Evolutionary conservation across 106 monocot species (phyloP).

Genomic region (Dioscorea dumetorum): DNA sequence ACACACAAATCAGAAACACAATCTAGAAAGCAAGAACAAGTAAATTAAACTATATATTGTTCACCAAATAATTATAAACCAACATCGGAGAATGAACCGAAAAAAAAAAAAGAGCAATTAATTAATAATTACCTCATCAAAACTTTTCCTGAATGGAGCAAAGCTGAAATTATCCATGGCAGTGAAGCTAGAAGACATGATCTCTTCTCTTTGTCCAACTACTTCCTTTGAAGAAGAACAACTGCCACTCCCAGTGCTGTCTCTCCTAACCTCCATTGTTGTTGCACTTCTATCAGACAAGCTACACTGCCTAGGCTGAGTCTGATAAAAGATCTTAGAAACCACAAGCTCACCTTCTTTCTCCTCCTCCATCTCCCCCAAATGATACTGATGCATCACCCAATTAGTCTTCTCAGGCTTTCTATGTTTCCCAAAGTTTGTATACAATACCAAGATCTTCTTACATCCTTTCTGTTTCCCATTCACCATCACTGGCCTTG

Average conservation of each 20-base stretch:
- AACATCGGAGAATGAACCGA: not conserved
- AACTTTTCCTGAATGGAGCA: conserved; percentile 74
- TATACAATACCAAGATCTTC: conserved; percentile 91
- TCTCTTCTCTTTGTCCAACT: conserved; percentile 28
- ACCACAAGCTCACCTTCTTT: conserved; percentile 92
- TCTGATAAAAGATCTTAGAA: conserved; percentile 97
- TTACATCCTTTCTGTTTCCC: conserved; percentile 87
- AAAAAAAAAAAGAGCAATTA: not conserved
- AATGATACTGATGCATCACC: conserved; percentile 99
- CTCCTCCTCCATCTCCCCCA: conserved; percentile 81
- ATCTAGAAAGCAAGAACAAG: too few relatives aligned
- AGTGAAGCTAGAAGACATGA: conserved; percentile 18
- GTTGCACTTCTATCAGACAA: conserved; percentile 28
- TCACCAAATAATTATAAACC: too few relatives aligned
- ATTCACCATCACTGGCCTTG: conserved; percentile 58
- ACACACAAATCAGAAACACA: too few relatives aligned
- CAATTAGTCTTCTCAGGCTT: conserved; percentile 96
- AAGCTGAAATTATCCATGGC: conserved; percentile 74
- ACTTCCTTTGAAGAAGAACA: conserved; percentile 55
- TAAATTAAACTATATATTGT: too few relatives aligned
- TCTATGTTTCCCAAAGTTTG: conserved; percentile 85
- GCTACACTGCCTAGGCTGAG: conserved; percentile 84
- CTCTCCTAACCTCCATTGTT: conserved; percentile 26
- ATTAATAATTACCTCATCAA: conserved; percentile 56
- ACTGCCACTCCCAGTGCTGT: conserved; percentile 45